Evolutionary conservation across 192 early-diverging fungal species (phyloP).

Genomic region (Linnemannia elongata): DNA sequence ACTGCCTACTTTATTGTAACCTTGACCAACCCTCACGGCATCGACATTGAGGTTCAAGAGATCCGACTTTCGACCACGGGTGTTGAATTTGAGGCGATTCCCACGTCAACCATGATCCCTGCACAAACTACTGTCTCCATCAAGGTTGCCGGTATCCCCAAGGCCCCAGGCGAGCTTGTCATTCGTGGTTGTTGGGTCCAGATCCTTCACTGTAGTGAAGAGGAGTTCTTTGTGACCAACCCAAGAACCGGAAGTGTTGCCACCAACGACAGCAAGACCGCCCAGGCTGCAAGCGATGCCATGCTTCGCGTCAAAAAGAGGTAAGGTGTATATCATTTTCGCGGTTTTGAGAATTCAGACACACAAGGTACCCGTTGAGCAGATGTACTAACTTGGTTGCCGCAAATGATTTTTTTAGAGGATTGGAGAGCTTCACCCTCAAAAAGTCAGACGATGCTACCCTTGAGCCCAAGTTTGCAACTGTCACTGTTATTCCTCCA

Average conservation of each 20-base stretch:
- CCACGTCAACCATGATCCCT: slow-evolving; percentile 74
- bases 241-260: slow-evolving; percentile 19
- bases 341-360: neutral
- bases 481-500: slow-evolving; percentile 70
- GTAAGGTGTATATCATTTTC: neutral
- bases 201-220: slow-evolving; percentile 66
- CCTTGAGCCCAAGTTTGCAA: slow-evolving; percentile 41
- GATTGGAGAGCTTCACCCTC: slow-evolving; percentile 45
- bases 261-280: neutral
- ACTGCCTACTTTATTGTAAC: slow-evolving; percentile 76
- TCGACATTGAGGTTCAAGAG: slow-evolving; percentile 82
- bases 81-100: slow-evolving; percentile 68
- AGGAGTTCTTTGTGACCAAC: slow-evolving; percentile 64
- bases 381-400: neutral
- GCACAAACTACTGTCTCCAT: slow-evolving; percentile 73
- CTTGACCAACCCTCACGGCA: slow-evolving; percentile 82
- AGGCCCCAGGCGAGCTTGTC: slow-evolving; percentile 67
- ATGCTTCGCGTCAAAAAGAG: slow-evolving; percentile 43
- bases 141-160: slow-evolving; percentile 76
- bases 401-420: neutral
- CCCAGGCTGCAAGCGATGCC: slow-evolving; percentile 1
- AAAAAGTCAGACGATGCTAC: neutral
- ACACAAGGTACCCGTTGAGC: neutral
- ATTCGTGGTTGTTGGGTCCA: slow-evolving; percentile 74
- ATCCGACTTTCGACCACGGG: slow-evolving; percentile 75